Evolutionary conservation across 192 early-diverging fungal species (phyloP).

Genomic region (Rhizoclosmatium sp.): DNA sequence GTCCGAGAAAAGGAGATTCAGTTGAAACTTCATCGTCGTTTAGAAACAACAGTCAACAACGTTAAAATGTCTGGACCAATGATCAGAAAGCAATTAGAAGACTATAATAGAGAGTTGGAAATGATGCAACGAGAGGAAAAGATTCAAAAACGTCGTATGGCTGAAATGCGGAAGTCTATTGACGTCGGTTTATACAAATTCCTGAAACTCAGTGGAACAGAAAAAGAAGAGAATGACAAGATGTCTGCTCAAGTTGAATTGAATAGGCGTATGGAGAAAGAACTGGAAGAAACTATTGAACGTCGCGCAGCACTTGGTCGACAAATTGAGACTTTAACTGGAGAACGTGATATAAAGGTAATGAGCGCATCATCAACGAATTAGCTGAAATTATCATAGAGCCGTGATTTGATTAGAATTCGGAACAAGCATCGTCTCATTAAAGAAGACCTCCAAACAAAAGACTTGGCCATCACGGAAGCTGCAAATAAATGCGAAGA

Average conservation of each 20-base stretch:
- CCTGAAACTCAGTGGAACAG: slow-evolving; percentile 58
- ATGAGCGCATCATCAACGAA: not conserved
- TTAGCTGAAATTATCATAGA: slow-evolving; percentile 26
- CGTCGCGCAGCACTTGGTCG: slow-evolving; percentile 29
- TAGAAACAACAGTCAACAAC: slow-evolving; percentile 66
- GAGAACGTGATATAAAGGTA: slow-evolving; percentile 63
- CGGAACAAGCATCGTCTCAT: slow-evolving; percentile 49
- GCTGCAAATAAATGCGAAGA: slow-evolving; percentile 61
- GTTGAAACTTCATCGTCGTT: slow-evolving; percentile 58
- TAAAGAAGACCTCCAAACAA: slow-evolving; percentile 57
- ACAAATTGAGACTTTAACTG: slow-evolving; percentile 51
- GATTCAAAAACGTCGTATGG: slow-evolving; percentile 47
- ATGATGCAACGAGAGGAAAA: slow-evolving; percentile 50
- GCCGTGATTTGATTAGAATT: slow-evolving; percentile 64
- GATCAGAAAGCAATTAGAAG: slow-evolving; percentile 58
- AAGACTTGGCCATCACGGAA: slow-evolving; percentile 63
- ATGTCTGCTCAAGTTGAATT: slow-evolving; percentile 46
- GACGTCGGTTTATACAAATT: slow-evolving; percentile 60
- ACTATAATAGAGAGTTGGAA: slow-evolving; percentile 49
- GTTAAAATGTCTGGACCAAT: slow-evolving; percentile 60
- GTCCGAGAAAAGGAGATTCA: slow-evolving; percentile 67
- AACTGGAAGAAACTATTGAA: slow-evolving; percentile 53
- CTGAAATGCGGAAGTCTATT: slow-evolving; percentile 54
- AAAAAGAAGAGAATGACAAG: slow-evolving; percentile 56
- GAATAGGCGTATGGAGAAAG: slow-evolving; percentile 58